Evolutionary conservation across 495 filamentous ascomycete species (phyloP), one percentile per base, ranked within the genome.

Genomic region (Penicillium lividum): DNA sequence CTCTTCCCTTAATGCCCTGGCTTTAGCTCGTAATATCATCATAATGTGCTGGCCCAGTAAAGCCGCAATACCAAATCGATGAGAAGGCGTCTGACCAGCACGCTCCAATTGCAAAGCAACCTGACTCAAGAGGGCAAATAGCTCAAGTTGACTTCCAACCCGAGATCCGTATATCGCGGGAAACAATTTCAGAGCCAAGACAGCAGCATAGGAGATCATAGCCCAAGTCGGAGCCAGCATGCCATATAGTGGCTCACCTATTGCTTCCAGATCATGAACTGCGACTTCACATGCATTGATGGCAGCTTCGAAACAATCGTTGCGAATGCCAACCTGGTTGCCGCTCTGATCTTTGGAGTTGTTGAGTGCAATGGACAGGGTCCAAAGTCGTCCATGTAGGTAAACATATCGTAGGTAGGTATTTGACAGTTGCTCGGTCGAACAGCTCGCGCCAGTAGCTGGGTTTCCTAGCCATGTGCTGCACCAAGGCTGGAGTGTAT

Each of bases 301-400:
- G 2, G 78, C 73, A 16, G 72, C 62, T 6, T 73, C 64, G 27
- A 80, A 75, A 15, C 69, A 66, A 15, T 80, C 73, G 5, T 81
- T 64, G 5, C 67, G 73, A 52, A 84, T 67, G 31, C 74, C 65
- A 46, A 82, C 74, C 8, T 85, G 59, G 22, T 65, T 40, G 3
- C 36, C 30, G 6, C 36, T 56, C 4, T 47, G n/a, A 3, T 44
- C 57, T 5, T 53, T 52, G 2, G 60, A 57, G 3, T 28, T 33
- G n/a, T 61, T 53, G 11, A 71, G 63, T 16, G 66, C 68, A 27
- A 60, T 64, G 0, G 68, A 71, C 11, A 71, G 38, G 0, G 62
- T 71, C 68, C 68, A 71, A 5, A 69, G 52, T 7, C 66, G 53
- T n/a, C 60, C 59, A 34, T 71, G 68, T 2, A 64, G 9, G 31